Evolutionary conservation across 176 grass and related monocot genomes (phyloP).

Genomic region (Guadua angustifolia): DNA sequence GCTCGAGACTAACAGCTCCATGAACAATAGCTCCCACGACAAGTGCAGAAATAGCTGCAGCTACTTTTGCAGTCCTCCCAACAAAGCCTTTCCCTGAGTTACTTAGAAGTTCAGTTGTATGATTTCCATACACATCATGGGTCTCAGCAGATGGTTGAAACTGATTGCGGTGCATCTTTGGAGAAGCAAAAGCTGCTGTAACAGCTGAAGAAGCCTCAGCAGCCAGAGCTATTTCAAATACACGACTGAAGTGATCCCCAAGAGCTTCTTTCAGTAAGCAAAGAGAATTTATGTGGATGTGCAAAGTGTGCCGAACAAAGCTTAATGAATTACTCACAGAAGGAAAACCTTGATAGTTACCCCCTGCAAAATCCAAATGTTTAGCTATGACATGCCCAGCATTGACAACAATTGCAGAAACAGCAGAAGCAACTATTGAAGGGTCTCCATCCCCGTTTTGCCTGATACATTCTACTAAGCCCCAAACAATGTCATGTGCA

Average conservation of each 20-base stretch:
- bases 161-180: conserved; percentile 86
- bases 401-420: conserved; percentile 85
- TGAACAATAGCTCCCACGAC: conserved; percentile 83
- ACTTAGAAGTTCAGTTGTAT: conserved; percentile 67
- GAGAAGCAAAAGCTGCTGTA: conserved; percentile 64
- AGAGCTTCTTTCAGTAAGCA: conserved; percentile 93
- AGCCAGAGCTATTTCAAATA: conserved; percentile 88
- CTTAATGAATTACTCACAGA: conserved; percentile 61
- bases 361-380: conserved; percentile 75
- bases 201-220: conserved; percentile 82
- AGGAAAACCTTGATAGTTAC: conserved; percentile 68
- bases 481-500: conserved; percentile 82
- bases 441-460: conserved; percentile 83
- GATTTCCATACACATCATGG: conserved; percentile 79
- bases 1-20: conserved; percentile 76
- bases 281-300: conserved; percentile 79
- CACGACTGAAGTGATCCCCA: conserved; percentile 73
- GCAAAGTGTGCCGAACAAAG: conserved; percentile 71
- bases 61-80: conserved; percentile 75
- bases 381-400: conserved; percentile 76
- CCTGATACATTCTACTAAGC: conserved; percentile 75
- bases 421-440: conserved; percentile 74
- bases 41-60: conserved; percentile 89
- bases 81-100: conserved; percentile 73
- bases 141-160: conserved; percentile 85